Evolutionary conservation across 2,329 filamentous ascomycete genomes (phyloP), one percentile per base, ranked within the genome.

Genomic region (Aspergillus fijiensis): DNA sequence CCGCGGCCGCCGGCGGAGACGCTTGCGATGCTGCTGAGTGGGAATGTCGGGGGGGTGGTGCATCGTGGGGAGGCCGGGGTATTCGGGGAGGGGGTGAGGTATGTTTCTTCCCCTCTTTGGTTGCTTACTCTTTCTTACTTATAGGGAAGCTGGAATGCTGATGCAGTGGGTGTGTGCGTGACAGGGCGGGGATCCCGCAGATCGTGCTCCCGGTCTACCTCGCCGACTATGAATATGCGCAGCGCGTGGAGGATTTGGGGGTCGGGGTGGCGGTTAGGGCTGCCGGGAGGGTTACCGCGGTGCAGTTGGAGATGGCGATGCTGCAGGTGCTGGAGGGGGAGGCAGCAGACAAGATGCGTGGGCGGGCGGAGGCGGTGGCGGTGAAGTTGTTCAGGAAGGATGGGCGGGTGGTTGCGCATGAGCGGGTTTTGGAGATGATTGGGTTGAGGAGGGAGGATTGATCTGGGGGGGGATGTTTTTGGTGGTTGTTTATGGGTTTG

Each of bases 21-120:
- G 1, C 54, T 59, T 4, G 51, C 58, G 19, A 55, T 71, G 50
- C 55, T 83, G 5, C 64, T 73, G 29, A 74, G 72, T 3, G 77
- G 77, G 0, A 65, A 73, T 16, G 65, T 83, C 5, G 68, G 72
- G 2, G 78, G 76, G 27, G 74, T 77, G 10, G 70, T 82, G 2
- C 76, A 81, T 55, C 80, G 83, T 59, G 81, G 81, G 7, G 81
- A 80, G 3, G 77, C 80, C 0, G 82, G 79, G 58, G 81, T 79
- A 0, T 83, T 75, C 58, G 74, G 80, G 35, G 81, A 84, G 65
- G 77, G 77, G 5, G 66, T 81, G 55, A 69, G 68, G 80, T 80
- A 68, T 67, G 74, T 71, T 21, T 21, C 19, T 14, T 21, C 39
- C 21, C 19, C 11, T 9, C 11, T 9, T 58, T 12, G 51, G n/a